Conservation (phyloP, 345 rosid species). For the Aquilaria sinensis region DNA sequence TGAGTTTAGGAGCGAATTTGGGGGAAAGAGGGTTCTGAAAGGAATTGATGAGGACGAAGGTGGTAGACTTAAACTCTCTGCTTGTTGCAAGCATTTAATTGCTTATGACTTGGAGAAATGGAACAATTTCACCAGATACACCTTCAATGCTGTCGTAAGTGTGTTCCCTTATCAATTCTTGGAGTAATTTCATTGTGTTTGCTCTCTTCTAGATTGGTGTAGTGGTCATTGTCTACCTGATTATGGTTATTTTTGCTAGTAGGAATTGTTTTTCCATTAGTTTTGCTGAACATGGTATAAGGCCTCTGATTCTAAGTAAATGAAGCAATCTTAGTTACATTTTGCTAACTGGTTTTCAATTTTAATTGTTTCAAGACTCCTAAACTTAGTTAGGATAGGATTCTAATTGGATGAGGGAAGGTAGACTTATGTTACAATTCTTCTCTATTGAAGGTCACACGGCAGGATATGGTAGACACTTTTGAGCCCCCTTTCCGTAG, state of each 20-base stretch:
- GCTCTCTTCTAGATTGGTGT: background rate
- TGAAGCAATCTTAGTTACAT: no score
- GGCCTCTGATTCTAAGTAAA: background rate
- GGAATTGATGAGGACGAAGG: conserved; percentile 23
- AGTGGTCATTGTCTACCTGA: conserved; percentile 1
- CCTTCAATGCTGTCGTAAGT: conserved; percentile 81
- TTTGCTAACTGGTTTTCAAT: background rate
- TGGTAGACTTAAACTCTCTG: conserved; percentile 69
- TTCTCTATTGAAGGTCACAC: conserved; percentile 48
- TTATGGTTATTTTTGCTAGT: background rate
- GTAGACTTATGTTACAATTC: conserved; percentile 2
- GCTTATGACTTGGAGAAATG: conserved; percentile 92
- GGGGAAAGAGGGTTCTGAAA: conserved; percentile 22
- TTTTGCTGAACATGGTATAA: background rate
- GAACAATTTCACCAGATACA: conserved; percentile 69
- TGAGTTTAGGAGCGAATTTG: conserved; percentile 16
- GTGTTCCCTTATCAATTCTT: background rate
- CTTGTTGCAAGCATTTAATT: conserved; percentile 91
- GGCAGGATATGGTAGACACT: conserved; percentile 83
- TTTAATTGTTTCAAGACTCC: conserved; percentile 1
- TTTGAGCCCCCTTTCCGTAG: conserved; percentile 78
- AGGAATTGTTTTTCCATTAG: background rate
- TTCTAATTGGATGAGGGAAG: background rate
- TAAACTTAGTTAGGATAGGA: background rate
- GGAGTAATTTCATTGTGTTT: background rate